phyloP scores from a whole-genome alignment of 495 filamentous ascomycete species.

The Hyphodiscus hymeniophilus region DNA sequence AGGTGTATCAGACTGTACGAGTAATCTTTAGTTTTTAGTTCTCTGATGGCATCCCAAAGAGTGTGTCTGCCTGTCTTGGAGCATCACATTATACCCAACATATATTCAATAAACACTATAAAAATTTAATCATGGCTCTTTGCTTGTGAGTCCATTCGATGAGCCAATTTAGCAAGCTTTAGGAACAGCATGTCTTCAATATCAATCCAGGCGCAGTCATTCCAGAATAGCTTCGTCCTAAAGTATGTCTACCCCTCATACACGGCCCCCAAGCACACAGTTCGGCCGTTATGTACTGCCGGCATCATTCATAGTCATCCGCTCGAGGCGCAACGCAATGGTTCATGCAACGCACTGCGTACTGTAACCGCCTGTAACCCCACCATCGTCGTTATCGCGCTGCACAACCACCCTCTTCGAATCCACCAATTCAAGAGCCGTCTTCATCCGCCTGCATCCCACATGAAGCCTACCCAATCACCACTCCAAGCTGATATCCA shows the following conservation, averaged over 20 bases:
- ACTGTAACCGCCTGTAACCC: constrained; percentile 1
- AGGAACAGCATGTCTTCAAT: background rate
- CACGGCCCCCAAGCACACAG: background rate
- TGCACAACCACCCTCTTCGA: no score
- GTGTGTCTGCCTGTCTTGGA: constrained; percentile 7
- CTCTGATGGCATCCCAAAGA: constrained; percentile 5
- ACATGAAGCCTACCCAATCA: no score
- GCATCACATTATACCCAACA: background rate
- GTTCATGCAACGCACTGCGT: constrained; percentile 9
- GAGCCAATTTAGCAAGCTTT: background rate
- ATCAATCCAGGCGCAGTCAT: background rate
- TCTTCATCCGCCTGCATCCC: no score
- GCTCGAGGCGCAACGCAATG: constrained; percentile 6
- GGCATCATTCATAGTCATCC: constrained; percentile 6
- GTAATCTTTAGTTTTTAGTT: constrained; percentile 17
- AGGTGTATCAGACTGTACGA: constrained; percentile 3
- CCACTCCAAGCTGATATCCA: no score
- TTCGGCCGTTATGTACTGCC: background rate
- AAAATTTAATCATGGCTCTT: background rate
- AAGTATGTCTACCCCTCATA: background rate
- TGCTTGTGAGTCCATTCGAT: background rate
- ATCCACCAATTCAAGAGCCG: no score
- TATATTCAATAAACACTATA: constrained; percentile 1
- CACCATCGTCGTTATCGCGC: background rate
- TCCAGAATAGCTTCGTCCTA: constrained; percentile 1